These are phyloP conservation scores for Hypoxylon rickii DNA, from an alignment of 495 filamentous ascomycete genomes.

Conservation along the genomic window DNA sequence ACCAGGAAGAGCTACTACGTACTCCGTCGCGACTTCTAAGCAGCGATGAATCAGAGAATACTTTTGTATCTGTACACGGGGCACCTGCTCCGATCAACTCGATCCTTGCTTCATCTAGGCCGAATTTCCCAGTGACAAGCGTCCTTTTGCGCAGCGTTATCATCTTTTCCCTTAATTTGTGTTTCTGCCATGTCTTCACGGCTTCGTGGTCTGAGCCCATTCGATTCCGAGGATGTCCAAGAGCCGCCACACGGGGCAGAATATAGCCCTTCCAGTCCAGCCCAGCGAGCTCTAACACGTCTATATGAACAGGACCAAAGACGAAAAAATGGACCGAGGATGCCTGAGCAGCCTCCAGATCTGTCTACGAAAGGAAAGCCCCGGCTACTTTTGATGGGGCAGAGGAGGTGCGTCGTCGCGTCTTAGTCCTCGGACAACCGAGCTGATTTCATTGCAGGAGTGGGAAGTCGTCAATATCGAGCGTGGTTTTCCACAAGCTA, in stretches of 20 bases:
- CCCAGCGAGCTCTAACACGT: slow-evolving; percentile 59
- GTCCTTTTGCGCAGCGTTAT: slow-evolving; percentile 11
- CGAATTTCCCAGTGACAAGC: slow-evolving; percentile 15
- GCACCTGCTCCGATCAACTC: slow-evolving; percentile 15
- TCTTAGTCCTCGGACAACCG: neutral
- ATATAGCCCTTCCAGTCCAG: slow-evolving; percentile 47
- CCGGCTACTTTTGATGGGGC: slow-evolving; percentile 89
- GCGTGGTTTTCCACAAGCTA: slow-evolving; percentile 97
- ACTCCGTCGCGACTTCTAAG: slow-evolving; percentile 5
- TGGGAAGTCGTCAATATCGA: slow-evolving; percentile 96
- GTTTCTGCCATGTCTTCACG: slow-evolving; percentile 43
- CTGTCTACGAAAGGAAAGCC: slow-evolving; percentile 67
- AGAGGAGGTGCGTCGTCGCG: slow-evolving; percentile 72
- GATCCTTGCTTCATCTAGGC: slow-evolving; percentile 9
- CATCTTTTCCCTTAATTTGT: neutral
- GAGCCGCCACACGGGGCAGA: slow-evolving; percentile 29
- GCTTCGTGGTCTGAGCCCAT: slow-evolving; percentile 29
- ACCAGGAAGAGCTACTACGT: neutral
- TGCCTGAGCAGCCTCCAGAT: slow-evolving; percentile 44
- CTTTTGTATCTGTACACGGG: slow-evolving; percentile 16
- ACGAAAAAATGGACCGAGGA: slow-evolving; percentile 48
- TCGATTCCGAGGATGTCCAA: slow-evolving; percentile 25
- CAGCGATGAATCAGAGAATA: slow-evolving; percentile 23
- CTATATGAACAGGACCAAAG: slow-evolving; percentile 60
- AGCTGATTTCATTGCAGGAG: slow-evolving; percentile 63